Evolutionary conservation across 768 basidiomycete genomes (phyloP), one percentile per base, ranked within the genome.

Genomic region (Royoungia palumana): DNA sequence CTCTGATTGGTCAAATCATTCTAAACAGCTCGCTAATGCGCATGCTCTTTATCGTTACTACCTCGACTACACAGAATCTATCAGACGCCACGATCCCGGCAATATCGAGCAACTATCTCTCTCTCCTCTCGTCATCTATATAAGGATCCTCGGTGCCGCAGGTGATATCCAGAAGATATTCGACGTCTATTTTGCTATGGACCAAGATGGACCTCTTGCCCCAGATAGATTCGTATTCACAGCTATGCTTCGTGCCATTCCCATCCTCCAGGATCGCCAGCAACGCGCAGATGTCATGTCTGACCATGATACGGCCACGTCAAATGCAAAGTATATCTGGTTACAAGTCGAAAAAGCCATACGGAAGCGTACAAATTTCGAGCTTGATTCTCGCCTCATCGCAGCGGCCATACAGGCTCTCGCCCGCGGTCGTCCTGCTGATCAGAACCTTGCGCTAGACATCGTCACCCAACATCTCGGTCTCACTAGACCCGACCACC

Each of bases 271-370:
- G 48, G 51, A 54, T 27, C 46, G 54, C 38, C 59, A 51, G 49
- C 50, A 55, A 41, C 58, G 45, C 17, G 50, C 55, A 36, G 56
- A 46, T 13, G 58, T 55, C 43, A 32, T 50, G 44, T 70, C 42
- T 53, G 61, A 35, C 48, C 54, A 28, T 71, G 81, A 64, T 74
- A 74, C 53, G 20, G 47, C 50, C 47, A 80, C 83, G 9, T 76
- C 80, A 16, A 84, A 89, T 52, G 86, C 84, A 13, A 84, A 77
- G 58, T 71, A 86, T 14, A 66, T 92, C 13, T 91, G 89, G 89
- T 72, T 67, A 11, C 80, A 83, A 59, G 74, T 85, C 67, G 58
- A 77, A 50, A 84, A 81, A 54, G 69, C 74, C 16, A 64, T 75
- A 14, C 73, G 76, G 47, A 76, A 72, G 50, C 66, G 60, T 25